phyloP scores from a whole-genome alignment of 2,329 filamentous ascomycete genomes.

The Pestalotiopsis sp. region DNA sequence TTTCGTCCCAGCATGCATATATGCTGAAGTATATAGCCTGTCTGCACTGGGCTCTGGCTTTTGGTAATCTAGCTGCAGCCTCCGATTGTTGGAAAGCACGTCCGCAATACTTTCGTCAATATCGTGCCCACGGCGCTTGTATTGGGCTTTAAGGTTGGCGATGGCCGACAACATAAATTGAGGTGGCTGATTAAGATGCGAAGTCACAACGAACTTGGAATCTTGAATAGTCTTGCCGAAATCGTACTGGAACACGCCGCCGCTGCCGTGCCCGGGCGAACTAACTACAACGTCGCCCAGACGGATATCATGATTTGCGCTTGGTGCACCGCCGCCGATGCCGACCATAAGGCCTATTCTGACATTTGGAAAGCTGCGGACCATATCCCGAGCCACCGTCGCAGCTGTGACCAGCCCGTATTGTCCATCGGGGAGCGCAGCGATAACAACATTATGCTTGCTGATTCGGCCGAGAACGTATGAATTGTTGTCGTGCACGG shows the following conservation, averaged over 20 bases:
- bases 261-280: constrained; percentile 16
- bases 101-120: constrained; percentile 32
- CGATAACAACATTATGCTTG: not conserved
- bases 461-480: not conserved
- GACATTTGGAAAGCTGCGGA: constrained; percentile 29
- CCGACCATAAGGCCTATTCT: constrained; percentile 35
- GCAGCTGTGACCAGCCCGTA: constrained; percentile 31
- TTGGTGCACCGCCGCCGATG: constrained; percentile 35
- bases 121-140: constrained; percentile 22
- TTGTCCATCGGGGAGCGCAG: constrained; percentile 14
- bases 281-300: constrained; percentile 37
- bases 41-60: constrained; percentile 28
- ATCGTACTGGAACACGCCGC: not conserved
- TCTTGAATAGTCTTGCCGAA: constrained; percentile 22
- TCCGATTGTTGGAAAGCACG: constrained; percentile 30
- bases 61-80: constrained; percentile 23
- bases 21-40: constrained; percentile 26
- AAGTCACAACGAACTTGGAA: constrained; percentile 19
- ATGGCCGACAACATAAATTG: constrained; percentile 7
- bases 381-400: constrained; percentile 27
- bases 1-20: constrained; percentile 3
- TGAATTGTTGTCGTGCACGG: no score
- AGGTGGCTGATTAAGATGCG: constrained; percentile 16
- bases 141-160: constrained; percentile 29
- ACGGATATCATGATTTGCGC: constrained; percentile 21